Percentiles rank a stretch among this genome's conserved stretches.
Conservation (phyloP, 305 asterid genomes). For the Petunia hybrid region DNA sequence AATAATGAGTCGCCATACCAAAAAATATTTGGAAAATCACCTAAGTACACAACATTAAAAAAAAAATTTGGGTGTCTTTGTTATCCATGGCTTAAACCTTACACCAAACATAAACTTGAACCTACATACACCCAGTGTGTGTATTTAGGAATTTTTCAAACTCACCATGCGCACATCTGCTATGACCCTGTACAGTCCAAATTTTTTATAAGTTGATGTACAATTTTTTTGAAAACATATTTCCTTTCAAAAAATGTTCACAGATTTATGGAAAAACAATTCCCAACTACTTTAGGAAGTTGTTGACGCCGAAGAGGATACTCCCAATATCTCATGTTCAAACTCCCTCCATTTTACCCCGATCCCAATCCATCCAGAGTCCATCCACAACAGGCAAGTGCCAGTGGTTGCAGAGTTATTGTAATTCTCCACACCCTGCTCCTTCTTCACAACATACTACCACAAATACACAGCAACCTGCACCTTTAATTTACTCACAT, state of each 20-base stretch:
- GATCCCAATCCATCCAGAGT: neutral
- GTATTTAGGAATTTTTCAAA: neutral
- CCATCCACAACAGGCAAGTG: no score
- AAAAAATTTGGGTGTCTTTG: neutral
- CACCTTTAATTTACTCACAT: no score
- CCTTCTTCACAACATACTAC: no score
- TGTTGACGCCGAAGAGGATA: neutral
- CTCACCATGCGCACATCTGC: neutral
- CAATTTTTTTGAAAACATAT: neutral
- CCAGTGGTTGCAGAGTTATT: neutral
- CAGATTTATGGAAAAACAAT: neutral
- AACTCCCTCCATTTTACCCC: neutral
- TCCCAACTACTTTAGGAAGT: neutral
- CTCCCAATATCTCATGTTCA: neutral
- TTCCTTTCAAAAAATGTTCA: neutral
- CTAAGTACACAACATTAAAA: neutral
- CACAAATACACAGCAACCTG: no score
- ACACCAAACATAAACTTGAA: neutral
- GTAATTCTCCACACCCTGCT: no score
- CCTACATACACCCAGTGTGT: neutral
- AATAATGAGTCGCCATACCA: neutral
- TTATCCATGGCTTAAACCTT: neutral
- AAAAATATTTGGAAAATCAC: neutral
- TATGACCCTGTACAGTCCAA: neutral
- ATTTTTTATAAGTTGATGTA: neutral